Evolutionary conservation across 2,329 filamentous ascomycete species (phyloP).

Genomic region (Sarocladium kiliense): DNA sequence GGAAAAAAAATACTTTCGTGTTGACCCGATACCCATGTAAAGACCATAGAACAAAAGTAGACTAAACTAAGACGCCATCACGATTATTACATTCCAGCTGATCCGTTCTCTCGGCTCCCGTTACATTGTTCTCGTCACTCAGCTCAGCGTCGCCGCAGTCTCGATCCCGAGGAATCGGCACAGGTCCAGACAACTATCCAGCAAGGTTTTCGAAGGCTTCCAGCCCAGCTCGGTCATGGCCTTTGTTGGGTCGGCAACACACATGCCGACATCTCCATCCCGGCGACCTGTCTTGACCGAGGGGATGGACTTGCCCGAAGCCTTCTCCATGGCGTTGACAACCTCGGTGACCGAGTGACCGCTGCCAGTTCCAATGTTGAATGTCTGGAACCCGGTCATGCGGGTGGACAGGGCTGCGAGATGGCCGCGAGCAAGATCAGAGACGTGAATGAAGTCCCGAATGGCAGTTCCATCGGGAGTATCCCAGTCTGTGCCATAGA

Average conservation of each 20-base stretch:
- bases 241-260: constrained; percentile 33
- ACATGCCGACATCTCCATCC: constrained; percentile 36
- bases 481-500: constrained; percentile 61
- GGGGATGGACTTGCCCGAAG: constrained; percentile 29
- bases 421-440: constrained; percentile 59
- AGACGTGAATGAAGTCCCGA: constrained; percentile 64
- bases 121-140: neutral
- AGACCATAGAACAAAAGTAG: neutral
- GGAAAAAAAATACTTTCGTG: neutral
- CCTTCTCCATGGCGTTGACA: constrained; percentile 32
- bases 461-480: constrained; percentile 62
- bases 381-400: constrained; percentile 22
- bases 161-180: constrained; percentile 1
- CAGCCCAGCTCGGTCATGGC: constrained; percentile 37
- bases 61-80: neutral
- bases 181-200: neutral
- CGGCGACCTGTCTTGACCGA: constrained; percentile 29
- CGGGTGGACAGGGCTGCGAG: constrained; percentile 47
- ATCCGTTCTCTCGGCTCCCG: no score
- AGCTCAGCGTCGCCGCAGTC: neutral
- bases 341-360: constrained; percentile 39
- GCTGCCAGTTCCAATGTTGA: constrained; percentile 39
- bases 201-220: constrained; percentile 14
- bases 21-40: no score
- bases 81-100: neutral